Base-by-base conservation (phyloP, 2,329 filamentous ascomycete genomes). In the Penicillium brevicompactum region DNA sequence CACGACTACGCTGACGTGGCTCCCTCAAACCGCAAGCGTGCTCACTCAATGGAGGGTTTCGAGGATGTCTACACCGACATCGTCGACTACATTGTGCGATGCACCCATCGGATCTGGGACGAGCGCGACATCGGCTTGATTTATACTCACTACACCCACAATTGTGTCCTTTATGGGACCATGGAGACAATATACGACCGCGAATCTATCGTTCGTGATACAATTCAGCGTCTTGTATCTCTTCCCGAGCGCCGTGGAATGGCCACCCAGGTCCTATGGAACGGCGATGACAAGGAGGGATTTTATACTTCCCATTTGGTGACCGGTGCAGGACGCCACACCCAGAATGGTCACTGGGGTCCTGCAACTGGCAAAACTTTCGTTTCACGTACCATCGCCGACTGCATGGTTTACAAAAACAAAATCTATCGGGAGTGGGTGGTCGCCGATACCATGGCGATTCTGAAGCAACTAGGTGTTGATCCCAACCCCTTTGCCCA, bases 91-190 rank as follows among this genome's bases (percentile, higher is more conserved):
- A 53, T 53, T 30, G 51, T 53, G 8, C 51, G 51, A 18, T 53
- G 51, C 44, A 53, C 51, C 7, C 51, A 53, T 38, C 37, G 43
- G 2, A 53, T 53, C n/a, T 53, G 51, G 51, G 51, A 53, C 24
- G 51, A 53, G 27, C 51, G 51, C 6, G 51, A 53, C 9, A 53
- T 53, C 16, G 51, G 51, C 10, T 37, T 53, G 5, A 53, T 53
- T 30, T 53, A 53, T 27, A 53, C 51, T n/a, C 51, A 53, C 34
- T 53, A 53, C 7, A 53, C 51, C 38, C 51, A 53, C 27, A 53
- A 53, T 16, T 53, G 51, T n/a, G 34, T 53, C 18, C 44, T 53
- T 5, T 53, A 53, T 22, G 51, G 51, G 5, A 53, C 51, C 3
- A 47, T 53, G 51, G 51, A 44, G 10, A 53, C 51, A n/a, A 40